phyloP scores from a whole-genome alignment of 2,329 filamentous ascomycete species.

The Aureobasidium sp. region DNA sequence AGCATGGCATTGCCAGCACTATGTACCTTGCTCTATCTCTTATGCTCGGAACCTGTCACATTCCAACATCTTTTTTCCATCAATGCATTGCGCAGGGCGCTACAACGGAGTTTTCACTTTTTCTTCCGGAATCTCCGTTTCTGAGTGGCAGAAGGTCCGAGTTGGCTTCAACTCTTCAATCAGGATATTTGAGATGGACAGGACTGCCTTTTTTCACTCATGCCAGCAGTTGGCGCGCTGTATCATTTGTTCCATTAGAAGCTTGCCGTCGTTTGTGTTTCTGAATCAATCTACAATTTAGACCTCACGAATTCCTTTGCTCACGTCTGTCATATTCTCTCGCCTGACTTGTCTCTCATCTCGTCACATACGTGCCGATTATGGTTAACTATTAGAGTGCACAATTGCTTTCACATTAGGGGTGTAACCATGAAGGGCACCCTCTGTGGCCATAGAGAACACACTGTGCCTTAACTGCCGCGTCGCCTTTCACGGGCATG shows the following conservation, averaged over 20 bases:
- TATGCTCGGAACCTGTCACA: neutral
- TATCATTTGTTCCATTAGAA: conserved; percentile 1
- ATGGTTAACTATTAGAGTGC: too few relatives aligned
- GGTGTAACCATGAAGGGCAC: too few relatives aligned
- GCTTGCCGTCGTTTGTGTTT: neutral
- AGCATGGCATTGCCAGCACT: neutral
- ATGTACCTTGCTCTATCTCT: neutral
- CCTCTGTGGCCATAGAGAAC: too few relatives aligned
- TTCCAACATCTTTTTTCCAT: neutral
- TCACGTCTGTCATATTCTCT: too few relatives aligned
- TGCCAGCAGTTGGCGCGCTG: conserved; percentile 1
- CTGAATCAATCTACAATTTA: neutral
- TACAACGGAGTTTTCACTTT: conserved; percentile 4
- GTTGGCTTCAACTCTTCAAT: neutral
- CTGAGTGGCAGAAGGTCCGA: neutral
- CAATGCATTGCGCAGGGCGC: conserved; percentile 15
- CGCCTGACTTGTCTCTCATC: too few relatives aligned
- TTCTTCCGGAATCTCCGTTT: neutral
- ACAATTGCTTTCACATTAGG: too few relatives aligned
- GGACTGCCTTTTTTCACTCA: neutral
- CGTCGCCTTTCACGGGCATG: too few relatives aligned
- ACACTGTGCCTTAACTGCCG: too few relatives aligned
- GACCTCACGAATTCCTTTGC: neutral
- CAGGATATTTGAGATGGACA: neutral
- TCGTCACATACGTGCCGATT: too few relatives aligned